Base-by-base conservation (phyloP, 441 rosid genomes). In the Monsonia emarginata region DNA sequence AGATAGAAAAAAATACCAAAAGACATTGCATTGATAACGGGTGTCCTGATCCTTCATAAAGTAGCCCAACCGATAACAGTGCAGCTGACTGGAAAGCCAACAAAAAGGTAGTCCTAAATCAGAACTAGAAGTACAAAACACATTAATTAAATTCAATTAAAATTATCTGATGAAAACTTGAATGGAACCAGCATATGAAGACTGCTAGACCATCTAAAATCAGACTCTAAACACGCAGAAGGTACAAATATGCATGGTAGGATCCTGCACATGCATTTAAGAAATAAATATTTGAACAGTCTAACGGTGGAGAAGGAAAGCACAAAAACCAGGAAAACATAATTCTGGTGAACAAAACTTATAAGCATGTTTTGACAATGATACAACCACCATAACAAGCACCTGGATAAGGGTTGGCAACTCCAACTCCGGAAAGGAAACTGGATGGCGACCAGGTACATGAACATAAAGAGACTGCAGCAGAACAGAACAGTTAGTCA, bases 1-100 rank as follows among this genome's bases (percentile, higher is more conserved):
- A 26, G 65, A 13, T n/a, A 18, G 62, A n/a, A 63, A 63, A 32
- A 76, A 22, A 68, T 86, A 91, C 97, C 97, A 86, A 73, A 71
- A 95, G 89, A 63, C 82, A 84, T 69, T 95, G 90, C 97, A 91
- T 89, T 42, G 92, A 89, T 73, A 79, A 88, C 11, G 83, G 94
- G 79, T 91, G 97, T 66, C 91, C 95, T 52, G 99, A 89, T 79
- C 97, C 99, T 84, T 95, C 99, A 71, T 76, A 91, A 71, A 95
- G 91, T 78, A 91, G 87, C 75, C 99, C 99, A 57, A 88, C 79
- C 19, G 97, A 91, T 82, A 95, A 83, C 65, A 95, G 79, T 5
- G 97, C 99, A 69, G 97, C 96, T 78, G 97, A 83, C 99, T 95
- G 83, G 54, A 76, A 74, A 67, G 76, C 52, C 65, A 73, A 60